Evolutionary conservation across 2,329 filamentous ascomycete species (phyloP).

Genomic region (Zymoseptoria ardabiliae): DNA sequence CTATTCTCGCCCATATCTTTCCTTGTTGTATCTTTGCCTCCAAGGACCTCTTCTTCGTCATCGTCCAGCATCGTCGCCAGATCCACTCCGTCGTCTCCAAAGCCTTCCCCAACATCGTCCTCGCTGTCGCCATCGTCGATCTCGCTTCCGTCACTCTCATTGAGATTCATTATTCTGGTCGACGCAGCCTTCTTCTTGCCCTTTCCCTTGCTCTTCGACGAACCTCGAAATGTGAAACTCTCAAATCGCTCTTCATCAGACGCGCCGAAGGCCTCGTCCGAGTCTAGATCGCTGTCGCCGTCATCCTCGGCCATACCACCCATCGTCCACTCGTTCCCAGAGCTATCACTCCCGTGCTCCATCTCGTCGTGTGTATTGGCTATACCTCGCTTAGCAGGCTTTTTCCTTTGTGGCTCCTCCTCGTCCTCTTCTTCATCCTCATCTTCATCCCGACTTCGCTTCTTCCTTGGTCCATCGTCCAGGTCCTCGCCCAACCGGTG

Average conservation of each 20-base stretch:
- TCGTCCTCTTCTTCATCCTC: conserved; percentile 44
- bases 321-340: conserved; percentile 77
- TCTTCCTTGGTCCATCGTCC: conserved; percentile 36
- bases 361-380: conserved; percentile 38
- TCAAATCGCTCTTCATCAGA: conserved; percentile 83
- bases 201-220: conserved; percentile 45
- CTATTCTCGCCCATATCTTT: conserved; percentile 25
- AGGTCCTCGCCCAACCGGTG: conserved; percentile 52
- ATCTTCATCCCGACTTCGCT: conserved; percentile 38
- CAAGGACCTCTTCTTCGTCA: conserved; percentile 40
- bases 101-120: conserved; percentile 44
- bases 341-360: conserved; percentile 74
- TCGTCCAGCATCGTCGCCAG: conserved; percentile 55
- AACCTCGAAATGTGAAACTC: conserved; percentile 62
- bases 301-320: conserved; percentile 58
- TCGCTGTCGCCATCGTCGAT: conserved; percentile 38
- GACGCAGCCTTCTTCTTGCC: conserved; percentile 32
- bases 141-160: conserved; percentile 40
- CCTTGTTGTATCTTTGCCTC: conserved; percentile 28
- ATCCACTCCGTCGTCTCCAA: conserved; percentile 58
- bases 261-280: conserved; percentile 77
- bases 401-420: conserved; percentile 27
- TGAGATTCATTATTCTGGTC: conserved; percentile 42
- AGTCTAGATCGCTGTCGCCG: conserved; percentile 62
- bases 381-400: conserved; percentile 21